Base-by-base conservation (phyloP, 2,329 filamentous ascomycete species). In the Hypoxylon rubiginosum region DNA sequence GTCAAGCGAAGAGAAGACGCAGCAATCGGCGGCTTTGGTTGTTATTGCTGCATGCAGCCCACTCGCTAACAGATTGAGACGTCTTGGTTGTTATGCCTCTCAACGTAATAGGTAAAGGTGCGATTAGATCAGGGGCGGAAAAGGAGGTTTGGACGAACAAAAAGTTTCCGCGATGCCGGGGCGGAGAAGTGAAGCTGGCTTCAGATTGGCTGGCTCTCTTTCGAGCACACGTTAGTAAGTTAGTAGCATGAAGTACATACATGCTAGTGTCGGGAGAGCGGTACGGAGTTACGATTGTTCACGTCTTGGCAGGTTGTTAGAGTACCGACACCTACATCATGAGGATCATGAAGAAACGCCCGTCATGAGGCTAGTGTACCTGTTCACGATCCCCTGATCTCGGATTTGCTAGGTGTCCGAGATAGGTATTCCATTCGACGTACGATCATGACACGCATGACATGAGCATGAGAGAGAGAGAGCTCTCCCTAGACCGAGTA, bases 251-350 rank as follows among this genome's bases (percentile, higher is more conserved):
- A 63, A 59, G 36, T 36, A 64, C 21, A 24, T 24, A 24, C n/a
- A n/a, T n/a, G 56, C 62, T 67, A 67, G 64, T 64, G 53, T 70
- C 67, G 67, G 67, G 64, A 68, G 65, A 64, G 67, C 67, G 67
- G 67, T 70, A 68, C 67, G 67, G 19, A 45, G 62, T 65, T 59
- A 67, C 53, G 62, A 64, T 61, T 59, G 41, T 54, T 66, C 53
- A 56, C 13, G 49, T 67, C 67, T 70, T 70, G 67, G 64, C 67
- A 48, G 26, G 45, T 36, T 63, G 49, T 66, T 58, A 49, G 61
- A 63, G 55, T 61, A 65, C 59, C 61, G 51, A 64, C 43, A 60
- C 9, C 39, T 10, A 39, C 39, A 6, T 41, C 15, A 41, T 49
- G 10, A 11, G 10, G 10, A 2, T 36, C 3, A 13, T 10, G 10